These are phyloP conservation scores for Musa schizocarpa DNA, from an alignment of 176 grass and related monocot genomes.

Conservation along the genomic window DNA sequence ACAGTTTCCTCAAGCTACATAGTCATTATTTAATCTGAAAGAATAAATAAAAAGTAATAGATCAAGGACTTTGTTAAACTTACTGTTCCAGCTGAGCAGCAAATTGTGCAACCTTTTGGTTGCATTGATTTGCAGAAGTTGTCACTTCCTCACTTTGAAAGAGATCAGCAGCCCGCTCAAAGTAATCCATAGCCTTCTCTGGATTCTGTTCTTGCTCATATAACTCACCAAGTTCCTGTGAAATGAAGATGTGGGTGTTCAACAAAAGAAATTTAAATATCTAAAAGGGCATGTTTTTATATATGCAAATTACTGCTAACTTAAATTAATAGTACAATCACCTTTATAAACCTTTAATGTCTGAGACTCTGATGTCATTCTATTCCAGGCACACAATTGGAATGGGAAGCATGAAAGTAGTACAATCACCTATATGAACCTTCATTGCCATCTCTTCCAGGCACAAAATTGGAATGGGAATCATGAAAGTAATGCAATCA, in stretches of 20 bases:
- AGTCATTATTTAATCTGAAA: conserved; percentile 1
- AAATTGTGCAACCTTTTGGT: conserved; percentile 90
- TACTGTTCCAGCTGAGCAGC: conserved; percentile 98
- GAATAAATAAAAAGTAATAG: conserved; percentile 6
- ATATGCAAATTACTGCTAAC: background rate
- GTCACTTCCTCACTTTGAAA: conserved; percentile 78
- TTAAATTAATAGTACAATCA: no score
- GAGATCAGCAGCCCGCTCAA: conserved; percentile 81
- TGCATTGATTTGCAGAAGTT: conserved; percentile 71
- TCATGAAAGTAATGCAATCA: no score
- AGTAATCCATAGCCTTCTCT: conserved; percentile 72
- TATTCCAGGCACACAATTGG: no score
- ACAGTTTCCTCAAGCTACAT: no score
- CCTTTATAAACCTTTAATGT: no score
- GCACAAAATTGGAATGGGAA: no score
- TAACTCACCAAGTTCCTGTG: conserved; percentile 90
- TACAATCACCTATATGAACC: no score
- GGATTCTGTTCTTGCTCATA: conserved; percentile 91
- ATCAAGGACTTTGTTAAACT: conserved; percentile 24
- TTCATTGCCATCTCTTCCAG: no score
- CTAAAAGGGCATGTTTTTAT: background rate
- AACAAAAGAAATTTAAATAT: background rate
- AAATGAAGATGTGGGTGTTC: conserved; percentile 3
- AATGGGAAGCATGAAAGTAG: no score
- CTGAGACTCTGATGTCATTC: no score